A percentile compares a stretch with the other conserved stretches of the same genome.
These are phyloP conservation scores for Chlamydomonas asymmetrica DNA, from an alignment of 139 green algal species.

Conservation along the genomic window DNA sequence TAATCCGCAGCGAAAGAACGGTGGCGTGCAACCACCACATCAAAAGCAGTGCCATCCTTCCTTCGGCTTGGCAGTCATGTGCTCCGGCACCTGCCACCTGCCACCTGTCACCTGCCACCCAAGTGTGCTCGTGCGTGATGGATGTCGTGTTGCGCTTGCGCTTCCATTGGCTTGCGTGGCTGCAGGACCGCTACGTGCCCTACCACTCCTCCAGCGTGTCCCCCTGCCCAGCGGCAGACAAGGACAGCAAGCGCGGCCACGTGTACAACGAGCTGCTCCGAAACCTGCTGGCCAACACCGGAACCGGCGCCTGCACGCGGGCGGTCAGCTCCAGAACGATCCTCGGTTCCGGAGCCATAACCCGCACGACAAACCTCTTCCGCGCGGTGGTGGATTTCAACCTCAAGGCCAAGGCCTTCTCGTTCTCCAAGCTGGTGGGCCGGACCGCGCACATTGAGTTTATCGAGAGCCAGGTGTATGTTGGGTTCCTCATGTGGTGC, in stretches of 20 bases:
- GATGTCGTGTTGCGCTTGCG: too few relatives aligned
- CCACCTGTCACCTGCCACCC: too few relatives aligned
- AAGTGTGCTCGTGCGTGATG: too few relatives aligned
- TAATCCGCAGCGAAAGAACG: too few relatives aligned
- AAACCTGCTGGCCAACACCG: slow-evolving; percentile 13
- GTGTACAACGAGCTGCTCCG: slow-evolving; percentile 18
- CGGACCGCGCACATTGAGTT: slow-evolving; percentile 68
- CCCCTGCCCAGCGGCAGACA: slow-evolving; percentile 12
- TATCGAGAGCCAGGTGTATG: slow-evolving; percentile 49
- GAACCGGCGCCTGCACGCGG: slow-evolving; percentile 2
- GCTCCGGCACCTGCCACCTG: too few relatives aligned
- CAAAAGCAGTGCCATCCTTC: too few relatives aligned
- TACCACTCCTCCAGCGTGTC: slow-evolving; percentile 56
- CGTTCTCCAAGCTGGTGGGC: slow-evolving; percentile 43
- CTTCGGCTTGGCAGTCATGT: too few relatives aligned
- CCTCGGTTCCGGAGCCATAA: too few relatives aligned
- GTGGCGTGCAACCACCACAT: too few relatives aligned
- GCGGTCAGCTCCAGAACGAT: too few relatives aligned
- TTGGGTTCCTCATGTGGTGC: slow-evolving; percentile 33
- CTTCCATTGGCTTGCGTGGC: too few relatives aligned
- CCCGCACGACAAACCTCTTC: slow-evolving; percentile 27
- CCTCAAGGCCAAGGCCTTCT: slow-evolving; percentile 26
- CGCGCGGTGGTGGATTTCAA: slow-evolving; percentile 48
- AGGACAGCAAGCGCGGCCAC: slow-evolving; percentile 14
- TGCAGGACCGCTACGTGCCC: slow-evolving; percentile 70